Evolutionary conservation across 2,329 filamentous ascomycete species (phyloP), one percentile per base, ranked within the genome.

Genomic region (Mollisiaceae sp.): DNA sequence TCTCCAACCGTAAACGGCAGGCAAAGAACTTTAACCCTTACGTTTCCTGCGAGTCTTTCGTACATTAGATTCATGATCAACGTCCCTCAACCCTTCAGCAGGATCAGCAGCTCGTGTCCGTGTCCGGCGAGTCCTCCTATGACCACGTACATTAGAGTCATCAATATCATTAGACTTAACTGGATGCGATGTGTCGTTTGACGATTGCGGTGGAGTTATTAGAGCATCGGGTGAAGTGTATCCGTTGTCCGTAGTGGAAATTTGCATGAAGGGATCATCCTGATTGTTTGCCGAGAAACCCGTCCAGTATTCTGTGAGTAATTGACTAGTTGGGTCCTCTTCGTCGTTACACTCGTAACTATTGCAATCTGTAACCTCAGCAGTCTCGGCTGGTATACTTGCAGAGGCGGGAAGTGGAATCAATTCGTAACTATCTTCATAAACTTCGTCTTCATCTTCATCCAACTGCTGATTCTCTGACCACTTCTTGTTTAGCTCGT

Each of bases 51-150:
- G 45, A 60, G 63, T 54, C 63, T 61, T 65, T 65, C 47, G 63
- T n/a, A n/a, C n/a, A n/a, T n/a, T n/a, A n/a, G n/a, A n/a, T n/a
- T n/a, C n/a, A n/a, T n/a, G n/a, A n/a, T n/a, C n/a, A n/a, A n/a
- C n/a, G n/a, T n/a, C n/a, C n/a, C n/a, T n/a, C n/a, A n/a, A n/a
- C 55, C 50, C 61, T 61, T 60, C 12, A 45, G 6, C 15, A 60
- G 57, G 47, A 15, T 65, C 63, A 52, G 45, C 58, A 50, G 47
- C 43, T 61, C 61, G 47, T 38, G 57, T 8, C 14, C 22, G 59
- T 45, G 38, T 59, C 20, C 22, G 38, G 56, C 61, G 65, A 66
- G 56, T 68, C 63, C 50, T 68, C 64, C 32, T 66, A 55, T 65
- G 50, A 66, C 59, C 27, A 66, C n/a, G 57, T 24, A 27, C 47